Evolutionary conservation across 2,329 filamentous ascomycete species (phyloP).

Genomic region (Clonostachys byssicola): DNA sequence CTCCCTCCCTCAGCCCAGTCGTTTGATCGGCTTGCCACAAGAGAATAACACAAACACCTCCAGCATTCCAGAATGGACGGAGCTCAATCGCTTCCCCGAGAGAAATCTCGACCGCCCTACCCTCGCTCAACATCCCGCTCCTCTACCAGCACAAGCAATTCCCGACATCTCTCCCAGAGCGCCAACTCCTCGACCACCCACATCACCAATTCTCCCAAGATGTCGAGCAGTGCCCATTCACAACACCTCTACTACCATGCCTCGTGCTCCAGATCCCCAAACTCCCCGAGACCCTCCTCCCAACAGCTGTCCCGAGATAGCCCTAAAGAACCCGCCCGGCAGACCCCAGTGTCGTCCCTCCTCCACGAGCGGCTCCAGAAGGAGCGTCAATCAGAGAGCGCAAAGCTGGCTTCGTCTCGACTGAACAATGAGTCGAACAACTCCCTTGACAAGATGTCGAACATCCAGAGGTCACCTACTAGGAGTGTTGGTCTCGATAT

Average conservation of each 20-base stretch:
- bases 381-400: slow-evolving; percentile 44
- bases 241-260: slow-evolving; percentile 34
- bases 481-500: slow-evolving; percentile 24
- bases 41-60: not conserved
- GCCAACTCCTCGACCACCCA: slow-evolving; percentile 34
- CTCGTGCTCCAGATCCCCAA: slow-evolving; percentile 23
- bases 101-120: slow-evolving; percentile 20
- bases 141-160: slow-evolving; percentile 36
- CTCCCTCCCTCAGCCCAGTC: too few relatives aligned
- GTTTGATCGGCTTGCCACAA: too few relatives aligned
- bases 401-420: slow-evolving; percentile 27
- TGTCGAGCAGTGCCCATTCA: slow-evolving; percentile 21
- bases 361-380: slow-evolving; percentile 51
- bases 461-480: slow-evolving; percentile 30
- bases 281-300: slow-evolving; percentile 28
- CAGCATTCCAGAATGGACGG: slow-evolving; percentile 19
- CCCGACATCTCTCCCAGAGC: slow-evolving; percentile 32
- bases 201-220: slow-evolving; percentile 26
- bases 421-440: slow-evolving; percentile 29
- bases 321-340: slow-evolving; percentile 32
- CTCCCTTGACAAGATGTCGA: slow-evolving; percentile 29
- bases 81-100: slow-evolving; percentile 12
- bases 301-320: slow-evolving; percentile 35
- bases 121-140: slow-evolving; percentile 40
- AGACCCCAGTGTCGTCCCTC: slow-evolving; percentile 40